phyloP scores from a whole-genome alignment of 2,329 filamentous ascomycete genomes.

The Penicillium brevicompactum region DNA sequence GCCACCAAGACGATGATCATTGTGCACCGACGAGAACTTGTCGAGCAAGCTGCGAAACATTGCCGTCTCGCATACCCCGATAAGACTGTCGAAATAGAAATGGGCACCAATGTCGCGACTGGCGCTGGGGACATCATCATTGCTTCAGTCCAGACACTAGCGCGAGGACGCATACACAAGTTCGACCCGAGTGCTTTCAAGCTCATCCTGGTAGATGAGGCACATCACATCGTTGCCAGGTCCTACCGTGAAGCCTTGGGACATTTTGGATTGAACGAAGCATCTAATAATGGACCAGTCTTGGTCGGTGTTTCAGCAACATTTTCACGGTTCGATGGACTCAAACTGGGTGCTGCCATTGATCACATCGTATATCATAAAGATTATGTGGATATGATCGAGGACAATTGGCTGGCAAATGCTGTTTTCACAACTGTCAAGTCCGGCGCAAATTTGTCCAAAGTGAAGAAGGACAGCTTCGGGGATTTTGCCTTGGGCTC shows the following conservation, averaged over 20 bases:
- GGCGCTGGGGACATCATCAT: constrained; percentile 89
- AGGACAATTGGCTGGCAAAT: constrained; percentile 86
- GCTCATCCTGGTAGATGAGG: constrained; percentile 90
- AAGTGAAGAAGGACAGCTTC: constrained; percentile 63
- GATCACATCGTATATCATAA: constrained; percentile 97
- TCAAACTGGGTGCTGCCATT: constrained; percentile 79
- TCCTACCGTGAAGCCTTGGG: constrained; percentile 73
- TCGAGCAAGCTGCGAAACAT: constrained; percentile 89
- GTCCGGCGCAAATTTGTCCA: constrained; percentile 76
- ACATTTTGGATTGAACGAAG: constrained; percentile 72
- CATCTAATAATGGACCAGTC: constrained; percentile 57
- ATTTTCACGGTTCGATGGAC: constrained; percentile 77
- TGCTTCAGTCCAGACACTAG: constrained; percentile 84
- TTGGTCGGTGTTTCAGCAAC: constrained; percentile 90
- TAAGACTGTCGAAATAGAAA: constrained; percentile 85
- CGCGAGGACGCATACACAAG: constrained; percentile 75
- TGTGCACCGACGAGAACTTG: constrained; percentile 87
- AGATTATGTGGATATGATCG: constrained; percentile 78
- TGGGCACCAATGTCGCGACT: constrained; percentile 76
- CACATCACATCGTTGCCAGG: constrained; percentile 89
- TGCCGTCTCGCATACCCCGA: constrained; percentile 78
- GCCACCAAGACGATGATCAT: constrained; percentile 84
- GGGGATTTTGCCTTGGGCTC: constrained; percentile 80
- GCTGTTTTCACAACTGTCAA: constrained; percentile 93
- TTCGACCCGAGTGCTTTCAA: constrained; percentile 82